phyloP scores from a whole-genome alignment of 2,329 filamentous ascomycete genomes.

The Fusarium anguioides region DNA sequence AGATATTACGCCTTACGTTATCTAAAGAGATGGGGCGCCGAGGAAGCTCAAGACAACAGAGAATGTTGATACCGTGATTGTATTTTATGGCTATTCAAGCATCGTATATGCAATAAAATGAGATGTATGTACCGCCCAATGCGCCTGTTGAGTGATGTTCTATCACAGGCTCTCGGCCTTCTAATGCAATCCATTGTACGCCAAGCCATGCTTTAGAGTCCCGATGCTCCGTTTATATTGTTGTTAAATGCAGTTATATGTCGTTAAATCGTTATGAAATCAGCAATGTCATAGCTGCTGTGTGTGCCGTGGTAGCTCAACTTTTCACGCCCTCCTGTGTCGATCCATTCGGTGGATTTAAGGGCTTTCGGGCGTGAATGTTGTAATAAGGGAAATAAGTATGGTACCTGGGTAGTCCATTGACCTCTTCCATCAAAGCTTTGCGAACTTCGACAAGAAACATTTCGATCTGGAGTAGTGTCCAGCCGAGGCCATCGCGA shows the following conservation, averaged over 20 bases:
- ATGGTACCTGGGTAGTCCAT: constrained; percentile 51
- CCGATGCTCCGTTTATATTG: constrained; percentile 4
- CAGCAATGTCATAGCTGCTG: constrained; percentile 9
- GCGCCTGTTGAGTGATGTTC: constrained; percentile 11
- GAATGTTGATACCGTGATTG: not conserved
- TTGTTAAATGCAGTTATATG: not conserved
- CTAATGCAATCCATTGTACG: constrained; percentile 18
- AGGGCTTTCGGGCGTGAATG: constrained; percentile 54
- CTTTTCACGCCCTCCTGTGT: not conserved
- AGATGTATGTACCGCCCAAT: not conserved
- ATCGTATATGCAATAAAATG: not conserved
- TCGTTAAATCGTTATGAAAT: constrained; percentile 32
- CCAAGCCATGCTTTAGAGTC: constrained; percentile 17
- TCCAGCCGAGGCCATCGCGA: constrained; percentile 55
- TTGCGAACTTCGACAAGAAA: constrained; percentile 57
- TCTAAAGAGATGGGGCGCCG: too few relatives aligned
- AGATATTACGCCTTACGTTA: too few relatives aligned
- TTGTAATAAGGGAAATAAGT: constrained; percentile 56
- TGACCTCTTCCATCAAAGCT: constrained; percentile 50
- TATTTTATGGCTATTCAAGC: not conserved
- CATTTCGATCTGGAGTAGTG: constrained; percentile 56
- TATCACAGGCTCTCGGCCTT: not conserved
- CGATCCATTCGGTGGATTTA: constrained; percentile 1
- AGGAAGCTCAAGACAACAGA: too few relatives aligned
- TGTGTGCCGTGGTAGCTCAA: not conserved